Conservation (phyloP, 805 yeast species). For the Maudiozyma saulgeensis region DNA sequence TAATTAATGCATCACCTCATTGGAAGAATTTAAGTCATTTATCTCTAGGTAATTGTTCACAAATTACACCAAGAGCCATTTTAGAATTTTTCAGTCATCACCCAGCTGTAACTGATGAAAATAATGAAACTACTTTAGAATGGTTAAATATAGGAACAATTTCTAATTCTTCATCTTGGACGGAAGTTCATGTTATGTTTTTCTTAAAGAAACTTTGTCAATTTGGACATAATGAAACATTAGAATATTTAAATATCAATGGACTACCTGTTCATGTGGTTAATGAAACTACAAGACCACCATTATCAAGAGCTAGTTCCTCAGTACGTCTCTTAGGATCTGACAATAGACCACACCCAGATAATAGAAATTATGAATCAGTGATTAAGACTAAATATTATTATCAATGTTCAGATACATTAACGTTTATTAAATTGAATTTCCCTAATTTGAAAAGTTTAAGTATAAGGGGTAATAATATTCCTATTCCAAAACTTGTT, state of each 20-base stretch:
- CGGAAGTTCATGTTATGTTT: slow-evolving; percentile 41
- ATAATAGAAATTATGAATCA: slow-evolving; percentile 3
- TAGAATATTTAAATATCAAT: slow-evolving; percentile 46
- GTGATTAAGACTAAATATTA: slow-evolving; percentile 18
- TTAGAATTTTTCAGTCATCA: slow-evolving; percentile 62
- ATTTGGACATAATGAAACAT: slow-evolving; percentile 28
- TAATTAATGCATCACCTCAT: slow-evolving; percentile 43
- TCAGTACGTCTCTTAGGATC: slow-evolving; percentile 1
- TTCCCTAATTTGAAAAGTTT: slow-evolving; percentile 32
- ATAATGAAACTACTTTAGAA: slow-evolving; percentile 36
- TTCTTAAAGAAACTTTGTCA: slow-evolving; percentile 33
- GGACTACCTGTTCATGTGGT: slow-evolving; percentile 48
- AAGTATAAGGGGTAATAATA: slow-evolving; percentile 29
- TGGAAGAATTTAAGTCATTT: slow-evolving; percentile 62
- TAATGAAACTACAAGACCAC: slow-evolving; percentile 8
- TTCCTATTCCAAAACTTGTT: slow-evolving; percentile 27
- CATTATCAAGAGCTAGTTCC: background rate
- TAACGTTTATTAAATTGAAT: slow-evolving; percentile 33
- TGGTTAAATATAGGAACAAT: slow-evolving; percentile 64
- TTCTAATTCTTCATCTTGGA: slow-evolving; percentile 52
- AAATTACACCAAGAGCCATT: slow-evolving; percentile 62
- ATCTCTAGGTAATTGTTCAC: slow-evolving; percentile 55
- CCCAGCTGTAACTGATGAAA: slow-evolving; percentile 43
- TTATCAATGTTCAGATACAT: slow-evolving; percentile 25
- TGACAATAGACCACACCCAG: background rate